Conservation (phyloP, 768 basidiomycete genomes). For the Rhodocollybia butyracea region DNA sequence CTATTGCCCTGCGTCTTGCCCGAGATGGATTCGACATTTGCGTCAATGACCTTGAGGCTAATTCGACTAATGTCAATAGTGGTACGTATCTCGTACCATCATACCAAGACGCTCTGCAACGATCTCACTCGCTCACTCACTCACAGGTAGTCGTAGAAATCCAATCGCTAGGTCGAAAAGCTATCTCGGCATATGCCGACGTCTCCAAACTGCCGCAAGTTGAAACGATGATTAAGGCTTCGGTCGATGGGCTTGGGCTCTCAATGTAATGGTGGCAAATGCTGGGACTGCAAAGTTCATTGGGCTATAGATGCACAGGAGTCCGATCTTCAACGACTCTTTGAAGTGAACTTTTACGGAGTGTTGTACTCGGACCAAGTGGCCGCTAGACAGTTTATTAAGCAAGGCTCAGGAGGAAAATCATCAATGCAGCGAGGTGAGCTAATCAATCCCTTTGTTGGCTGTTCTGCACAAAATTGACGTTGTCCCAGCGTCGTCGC, state of each 20-base stretch:
- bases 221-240: constrained; percentile 1
- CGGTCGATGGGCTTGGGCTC: constrained; percentile 7
- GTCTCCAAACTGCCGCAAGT: no score
- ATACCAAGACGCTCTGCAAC: no score
- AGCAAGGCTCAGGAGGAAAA: constrained; percentile 32
- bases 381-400: constrained; percentile 32
- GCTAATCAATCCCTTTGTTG: not conserved
- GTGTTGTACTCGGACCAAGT: constrained; percentile 28
- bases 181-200: constrained; percentile 1
- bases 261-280: constrained; percentile 38
- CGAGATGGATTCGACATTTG: constrained; percentile 30
- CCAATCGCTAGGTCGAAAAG: not conserved
- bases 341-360: constrained; percentile 27
- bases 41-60: constrained; percentile 26
- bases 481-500: not conserved
- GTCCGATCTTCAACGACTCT: constrained; percentile 19
- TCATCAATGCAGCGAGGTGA: constrained; percentile 24
- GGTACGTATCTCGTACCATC: not conserved
- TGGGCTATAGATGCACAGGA: not conserved
- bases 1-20: constrained; percentile 31
- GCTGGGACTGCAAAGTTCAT: constrained; percentile 27
- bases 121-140: no score
- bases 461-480: not conserved
- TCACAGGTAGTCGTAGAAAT: constrained; percentile 6
- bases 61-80: constrained; percentile 12